These are phyloP conservation scores for Xylaria sp. DNA, from an alignment of 2,329 filamentous ascomycete genomes.

Conservation along the genomic window DNA sequence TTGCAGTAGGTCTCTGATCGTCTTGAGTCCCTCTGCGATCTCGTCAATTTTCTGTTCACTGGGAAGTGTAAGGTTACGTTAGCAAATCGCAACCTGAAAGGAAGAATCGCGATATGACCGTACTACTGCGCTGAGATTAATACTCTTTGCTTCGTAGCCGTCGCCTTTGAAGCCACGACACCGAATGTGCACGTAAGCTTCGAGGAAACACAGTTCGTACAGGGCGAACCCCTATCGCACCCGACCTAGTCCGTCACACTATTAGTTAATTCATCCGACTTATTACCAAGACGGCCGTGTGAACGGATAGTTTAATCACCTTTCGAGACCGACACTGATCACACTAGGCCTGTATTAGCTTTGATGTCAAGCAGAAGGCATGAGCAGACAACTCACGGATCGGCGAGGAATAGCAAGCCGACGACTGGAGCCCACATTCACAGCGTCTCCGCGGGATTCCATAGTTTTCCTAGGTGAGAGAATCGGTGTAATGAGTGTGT, in stretches of 20 bases:
- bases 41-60: slow-evolving; percentile 54
- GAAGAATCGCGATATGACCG: slow-evolving; percentile 17
- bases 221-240: slow-evolving; percentile 49
- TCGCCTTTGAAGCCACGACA: slow-evolving; percentile 42
- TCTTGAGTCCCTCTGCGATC: slow-evolving; percentile 41
- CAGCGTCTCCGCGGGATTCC: slow-evolving; percentile 36
- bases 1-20: slow-evolving; percentile 44
- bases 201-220: slow-evolving; percentile 51
- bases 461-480: background rate
- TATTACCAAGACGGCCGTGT: background rate
- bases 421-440: slow-evolving; percentile 22
- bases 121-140: slow-evolving; percentile 54
- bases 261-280: slow-evolving; percentile 9
- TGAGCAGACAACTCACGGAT: slow-evolving; percentile 39
- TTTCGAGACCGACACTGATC: slow-evolving; percentile 50
- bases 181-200: slow-evolving; percentile 51
- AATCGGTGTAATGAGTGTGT: background rate
- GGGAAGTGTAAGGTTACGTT: background rate
- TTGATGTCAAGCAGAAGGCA: slow-evolving; percentile 5
- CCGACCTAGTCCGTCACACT: slow-evolving; percentile 40
- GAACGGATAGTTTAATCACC: slow-evolving; percentile 36
- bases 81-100: background rate
- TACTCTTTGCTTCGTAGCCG: slow-evolving; percentile 49
- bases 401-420: slow-evolving; percentile 42
- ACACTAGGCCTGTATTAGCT: slow-evolving; percentile 42